A percentile compares a stretch with the other conserved stretches of the same genome.
These are phyloP conservation scores for Raphanus raphanistrum DNA, from an alignment of 345 rosid species.

Conservation along the genomic window DNA sequence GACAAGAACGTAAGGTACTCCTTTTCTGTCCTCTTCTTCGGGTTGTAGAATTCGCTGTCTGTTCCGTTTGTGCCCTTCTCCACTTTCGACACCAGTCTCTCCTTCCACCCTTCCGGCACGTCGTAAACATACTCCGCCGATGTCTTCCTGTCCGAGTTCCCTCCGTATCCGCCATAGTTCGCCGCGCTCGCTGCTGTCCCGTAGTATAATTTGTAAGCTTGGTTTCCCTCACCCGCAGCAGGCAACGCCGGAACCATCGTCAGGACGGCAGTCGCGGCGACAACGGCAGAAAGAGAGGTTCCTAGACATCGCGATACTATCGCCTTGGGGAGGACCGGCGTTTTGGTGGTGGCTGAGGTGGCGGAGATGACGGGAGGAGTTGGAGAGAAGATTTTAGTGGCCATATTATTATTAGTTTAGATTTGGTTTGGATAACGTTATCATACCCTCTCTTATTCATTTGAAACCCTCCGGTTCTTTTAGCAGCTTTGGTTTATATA, in stretches of 20 bases:
- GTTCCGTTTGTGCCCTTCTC: slow-evolving; percentile 95
- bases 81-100: slow-evolving; percentile 81
- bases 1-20: slow-evolving; percentile 85
- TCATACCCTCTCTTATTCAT: background rate
- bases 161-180: slow-evolving; percentile 88
- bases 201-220: slow-evolving; percentile 63
- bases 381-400: slow-evolving; percentile 52
- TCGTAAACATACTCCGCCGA: slow-evolving; percentile 93
- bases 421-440: slow-evolving; percentile 24
- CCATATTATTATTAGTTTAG: slow-evolving; percentile 34
- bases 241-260: slow-evolving; percentile 57
- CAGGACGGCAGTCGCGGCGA: slow-evolving; percentile 56
- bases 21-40: slow-evolving; percentile 75
- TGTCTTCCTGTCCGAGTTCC: slow-evolving; percentile 80
- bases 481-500: background rate
- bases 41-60: slow-evolving; percentile 82
- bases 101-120: slow-evolving; percentile 94
- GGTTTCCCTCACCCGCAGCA: slow-evolving; percentile 33
- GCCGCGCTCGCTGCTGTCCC: slow-evolving; percentile 98
- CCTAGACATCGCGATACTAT: slow-evolving; percentile 20
- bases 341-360: slow-evolving; percentile 31
- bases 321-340: slow-evolving; percentile 40
- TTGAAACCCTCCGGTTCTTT: background rate
- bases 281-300: slow-evolving; percentile 42
- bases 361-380: slow-evolving; percentile 50